These are phyloP conservation scores for Cordyceps farinosa DNA, from an alignment of 2,329 filamentous ascomycete species.

Conservation along the genomic window DNA sequence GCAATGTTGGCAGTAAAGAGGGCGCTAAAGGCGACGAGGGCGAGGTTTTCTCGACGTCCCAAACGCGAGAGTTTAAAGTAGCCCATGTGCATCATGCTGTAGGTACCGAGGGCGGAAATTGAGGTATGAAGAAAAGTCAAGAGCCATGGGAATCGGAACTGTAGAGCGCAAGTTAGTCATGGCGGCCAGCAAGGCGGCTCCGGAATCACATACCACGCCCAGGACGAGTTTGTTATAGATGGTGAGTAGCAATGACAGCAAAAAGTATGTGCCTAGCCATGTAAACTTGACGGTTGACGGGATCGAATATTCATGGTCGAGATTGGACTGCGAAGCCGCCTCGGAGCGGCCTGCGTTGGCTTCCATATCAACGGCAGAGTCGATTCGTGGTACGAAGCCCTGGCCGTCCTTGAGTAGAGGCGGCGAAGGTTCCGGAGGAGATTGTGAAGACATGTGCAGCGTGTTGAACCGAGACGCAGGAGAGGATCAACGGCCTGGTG, in stretches of 20 bases:
- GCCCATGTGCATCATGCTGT: constrained; percentile 47
- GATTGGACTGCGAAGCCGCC: constrained; percentile 31
- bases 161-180: constrained; percentile 11
- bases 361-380: constrained; percentile 31
- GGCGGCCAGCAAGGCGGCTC: neutral
- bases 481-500: neutral
- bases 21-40: constrained; percentile 55
- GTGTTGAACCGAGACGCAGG: neutral
- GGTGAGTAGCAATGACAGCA: constrained; percentile 46
- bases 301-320: constrained; percentile 44
- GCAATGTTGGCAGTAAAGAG: constrained; percentile 63
- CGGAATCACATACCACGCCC: constrained; percentile 40
- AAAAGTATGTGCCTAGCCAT: constrained; percentile 51
- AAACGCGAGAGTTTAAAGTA: constrained; percentile 52
- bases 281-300: constrained; percentile 45
- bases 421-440: constrained; percentile 31
- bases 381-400: constrained; percentile 5
- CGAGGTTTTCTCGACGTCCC: constrained; percentile 49
- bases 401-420: constrained; percentile 22
- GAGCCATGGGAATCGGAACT: constrained; percentile 60
- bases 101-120: constrained; percentile 56
- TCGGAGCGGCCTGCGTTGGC: constrained; percentile 28
- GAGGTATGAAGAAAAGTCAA: constrained; percentile 56
- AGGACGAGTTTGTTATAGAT: constrained; percentile 59
- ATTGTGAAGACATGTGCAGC: constrained; percentile 31